Evolutionary conservation across 805 yeast species (phyloP).

Genomic region (Cyberlindnera meyerae): DNA sequence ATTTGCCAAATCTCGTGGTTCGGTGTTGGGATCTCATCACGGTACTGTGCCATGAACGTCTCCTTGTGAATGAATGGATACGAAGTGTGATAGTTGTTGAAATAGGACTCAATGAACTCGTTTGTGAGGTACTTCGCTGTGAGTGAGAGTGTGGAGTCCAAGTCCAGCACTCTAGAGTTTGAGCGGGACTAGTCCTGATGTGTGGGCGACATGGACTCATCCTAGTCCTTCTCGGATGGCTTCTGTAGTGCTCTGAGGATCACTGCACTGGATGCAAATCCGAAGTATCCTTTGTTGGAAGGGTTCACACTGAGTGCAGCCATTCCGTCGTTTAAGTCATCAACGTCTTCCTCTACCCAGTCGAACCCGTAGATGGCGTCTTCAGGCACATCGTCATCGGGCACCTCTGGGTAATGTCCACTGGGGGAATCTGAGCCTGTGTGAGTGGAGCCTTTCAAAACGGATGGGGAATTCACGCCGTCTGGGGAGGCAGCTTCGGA

Average conservation of each 20-base stretch:
- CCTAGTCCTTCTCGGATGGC: slow-evolving; percentile 25
- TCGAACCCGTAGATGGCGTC: slow-evolving; percentile 50
- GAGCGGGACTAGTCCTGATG: slow-evolving; percentile 21
- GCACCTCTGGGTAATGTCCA: slow-evolving; percentile 26
- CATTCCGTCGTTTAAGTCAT: slow-evolving; percentile 51
- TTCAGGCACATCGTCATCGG: slow-evolving; percentile 35
- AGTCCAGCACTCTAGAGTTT: slow-evolving; percentile 21
- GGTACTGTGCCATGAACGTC: slow-evolving; percentile 45
- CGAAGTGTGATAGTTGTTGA: slow-evolving; percentile 54
- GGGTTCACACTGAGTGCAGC: slow-evolving; percentile 50
- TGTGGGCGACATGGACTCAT: slow-evolving; percentile 14
- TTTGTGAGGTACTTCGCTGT: slow-evolving; percentile 29
- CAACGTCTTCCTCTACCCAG: slow-evolving; percentile 52
- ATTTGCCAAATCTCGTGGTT: slow-evolving; percentile 47
- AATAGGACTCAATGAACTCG: slow-evolving; percentile 45
- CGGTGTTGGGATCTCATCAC: slow-evolving; percentile 36
- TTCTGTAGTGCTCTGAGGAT: slow-evolving; percentile 44
- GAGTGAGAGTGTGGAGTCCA: slow-evolving; percentile 24
- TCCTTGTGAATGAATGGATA: slow-evolving; percentile 57
- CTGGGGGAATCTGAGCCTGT: slow-evolving; percentile 11
- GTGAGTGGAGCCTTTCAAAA: no score
- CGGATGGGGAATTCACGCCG: no score
- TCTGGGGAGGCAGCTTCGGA: slow-evolving; percentile 4
- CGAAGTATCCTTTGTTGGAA: slow-evolving; percentile 59
- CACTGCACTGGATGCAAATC: slow-evolving; percentile 58